Evolutionary conservation across 306 rosid genomes (phyloP), one percentile per base, ranked within the genome.

Genomic region (Cucurbita argyrosperma): DNA sequence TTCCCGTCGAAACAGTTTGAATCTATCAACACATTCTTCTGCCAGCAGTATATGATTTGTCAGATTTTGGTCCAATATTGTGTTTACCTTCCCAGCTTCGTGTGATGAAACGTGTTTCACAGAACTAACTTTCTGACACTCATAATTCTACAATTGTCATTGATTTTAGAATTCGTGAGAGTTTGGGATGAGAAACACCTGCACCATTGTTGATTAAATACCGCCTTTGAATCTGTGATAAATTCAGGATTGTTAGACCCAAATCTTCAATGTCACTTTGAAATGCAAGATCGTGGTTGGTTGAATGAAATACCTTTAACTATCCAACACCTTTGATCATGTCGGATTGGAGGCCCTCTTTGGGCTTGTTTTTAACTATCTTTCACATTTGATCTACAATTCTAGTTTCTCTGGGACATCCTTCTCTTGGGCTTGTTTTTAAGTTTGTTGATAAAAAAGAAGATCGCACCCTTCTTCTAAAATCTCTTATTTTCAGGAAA

Each of bases 1-100:
- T 67, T 79, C 88, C 5, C 66, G 79, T 69, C 57, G 7, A 47
- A 75, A 87, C 85, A 83, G 92, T 76, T 78, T 76, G 10, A 76
- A 86, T n/a, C 63, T 92, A 49, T 85, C 96, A 0, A 78, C 98
- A 21, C 88, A 89, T 14, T 90, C 97, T 18, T 55, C 85, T 30
- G 11, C 77, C 46, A 74, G 87, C 72, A 76, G 83, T 47, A 63
- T 30, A 71, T 88, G 63, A 72, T 53, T 45, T 3, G 57, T 68
- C 40, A 45, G 55, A 46, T 23, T 67, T 23, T 23, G 56, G 56
- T 68, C 40, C 69, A 40, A 6, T 55, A 49, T 30, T 14, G 39
- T 42, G 7, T 46, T 78, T 26, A 75, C 47, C 46, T 53, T 78
- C 59, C 50, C 74, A 51, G 61, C 55, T 30, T 30, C 35, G 71